Evolutionary conservation across 495 filamentous ascomycete species (phyloP).

Genomic region (Penicillium flavigenum): DNA sequence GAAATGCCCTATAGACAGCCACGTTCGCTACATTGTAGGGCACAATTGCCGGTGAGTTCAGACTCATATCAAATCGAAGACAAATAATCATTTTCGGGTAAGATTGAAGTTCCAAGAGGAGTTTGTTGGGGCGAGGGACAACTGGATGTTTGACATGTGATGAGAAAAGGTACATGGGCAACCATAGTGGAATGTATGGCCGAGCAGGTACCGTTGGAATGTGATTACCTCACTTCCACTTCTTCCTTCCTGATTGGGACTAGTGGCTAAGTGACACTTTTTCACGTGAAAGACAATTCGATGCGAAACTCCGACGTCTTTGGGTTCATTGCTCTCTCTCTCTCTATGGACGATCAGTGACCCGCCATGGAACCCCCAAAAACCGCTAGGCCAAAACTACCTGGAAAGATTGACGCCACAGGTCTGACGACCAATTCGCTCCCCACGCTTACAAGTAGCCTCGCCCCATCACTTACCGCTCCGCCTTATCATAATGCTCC

Average conservation of each 20-base stretch:
- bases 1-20: not conserved
- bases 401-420: slow-evolving; percentile 3
- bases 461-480: slow-evolving; percentile 12
- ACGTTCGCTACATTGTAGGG: not conserved
- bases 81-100: slow-evolving; percentile 7
- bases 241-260: slow-evolving; percentile 7
- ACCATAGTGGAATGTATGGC: slow-evolving; percentile 4
- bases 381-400: not conserved
- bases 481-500: slow-evolving; percentile 31
- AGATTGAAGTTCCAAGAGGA: not conserved
- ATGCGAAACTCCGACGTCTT: slow-evolving; percentile 9
- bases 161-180: not conserved
- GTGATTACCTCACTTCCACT: slow-evolving; percentile 9
- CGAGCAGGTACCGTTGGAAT: not conserved
- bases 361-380: slow-evolving; percentile 15
- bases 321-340: slow-evolving; percentile 6
- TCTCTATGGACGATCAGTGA: slow-evolving; percentile 8
- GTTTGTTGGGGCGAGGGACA: not conserved
- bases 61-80: not conserved
- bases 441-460: slow-evolving; percentile 8
- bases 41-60: not conserved
- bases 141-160: slow-evolving; percentile 8
- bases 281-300: slow-evolving; percentile 14
- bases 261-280: slow-evolving; percentile 8
- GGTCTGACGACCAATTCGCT: slow-evolving; percentile 7